Evolutionary conservation across 805 yeast species (phyloP).

Genomic region (Ogataea zsoltii): DNA sequence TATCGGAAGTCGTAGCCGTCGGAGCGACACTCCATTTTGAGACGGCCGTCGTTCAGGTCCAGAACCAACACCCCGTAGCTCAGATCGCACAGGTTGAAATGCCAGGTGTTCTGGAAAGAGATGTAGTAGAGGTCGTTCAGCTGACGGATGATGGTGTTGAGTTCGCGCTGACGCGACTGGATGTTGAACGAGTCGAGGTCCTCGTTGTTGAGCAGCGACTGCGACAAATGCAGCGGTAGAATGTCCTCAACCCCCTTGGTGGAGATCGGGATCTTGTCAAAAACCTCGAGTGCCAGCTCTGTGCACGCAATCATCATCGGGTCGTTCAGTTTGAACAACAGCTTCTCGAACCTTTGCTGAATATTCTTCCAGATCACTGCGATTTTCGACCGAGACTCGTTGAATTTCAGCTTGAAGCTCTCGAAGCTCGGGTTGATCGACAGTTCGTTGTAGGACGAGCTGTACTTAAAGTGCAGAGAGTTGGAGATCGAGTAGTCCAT

Average conservation of each 20-base stretch:
- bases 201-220: constrained; percentile 31
- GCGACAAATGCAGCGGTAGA: constrained; percentile 30
- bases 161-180: constrained; percentile 39
- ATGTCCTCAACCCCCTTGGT: constrained; percentile 36
- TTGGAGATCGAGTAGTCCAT: constrained; percentile 76
- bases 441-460: constrained; percentile 68
- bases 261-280: constrained; percentile 62
- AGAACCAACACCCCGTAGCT: constrained; percentile 50
- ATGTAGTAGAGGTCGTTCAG: constrained; percentile 62
- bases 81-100: constrained; percentile 68
- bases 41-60: constrained; percentile 44
- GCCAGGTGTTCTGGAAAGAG: constrained; percentile 76
- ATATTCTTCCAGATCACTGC: constrained; percentile 65
- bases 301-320: constrained; percentile 46
- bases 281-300: constrained; percentile 57
- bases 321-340: constrained; percentile 41
- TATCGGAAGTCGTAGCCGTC: constrained; percentile 65
- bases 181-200: constrained; percentile 45
- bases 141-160: constrained; percentile 44
- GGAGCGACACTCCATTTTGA: constrained; percentile 53
- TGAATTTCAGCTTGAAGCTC: constrained; percentile 61
- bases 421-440: constrained; percentile 65
- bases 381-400: constrained; percentile 58
- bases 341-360: constrained; percentile 48
- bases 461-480: constrained; percentile 69